These are phyloP conservation scores for Lentinula sp. DNA, from an alignment of 768 basidiomycete species.

Conservation along the genomic window DNA sequence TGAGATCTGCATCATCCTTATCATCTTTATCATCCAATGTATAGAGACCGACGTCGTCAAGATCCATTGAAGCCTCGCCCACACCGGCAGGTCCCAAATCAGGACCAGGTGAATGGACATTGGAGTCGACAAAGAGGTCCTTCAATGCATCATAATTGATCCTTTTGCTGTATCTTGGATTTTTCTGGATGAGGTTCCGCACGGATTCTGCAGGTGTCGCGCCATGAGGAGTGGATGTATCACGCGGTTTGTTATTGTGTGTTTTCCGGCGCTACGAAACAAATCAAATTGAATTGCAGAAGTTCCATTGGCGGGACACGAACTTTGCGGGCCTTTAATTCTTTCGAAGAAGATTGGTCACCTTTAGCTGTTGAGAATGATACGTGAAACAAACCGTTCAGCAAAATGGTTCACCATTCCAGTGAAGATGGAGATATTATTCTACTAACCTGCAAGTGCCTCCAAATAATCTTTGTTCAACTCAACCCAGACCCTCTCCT, in stretches of 20 bases:
- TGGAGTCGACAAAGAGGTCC: conserved; percentile 58
- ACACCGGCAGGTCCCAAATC: background rate
- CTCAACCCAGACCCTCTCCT: conserved; percentile 92
- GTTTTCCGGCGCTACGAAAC: conserved; percentile 59
- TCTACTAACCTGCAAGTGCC: conserved; percentile 63
- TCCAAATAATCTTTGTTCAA: conserved; percentile 88
- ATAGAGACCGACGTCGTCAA: conserved; percentile 8
- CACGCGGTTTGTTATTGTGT: conserved; percentile 54
- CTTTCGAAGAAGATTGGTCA: conserved; percentile 35
- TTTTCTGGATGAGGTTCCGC: conserved; percentile 75
- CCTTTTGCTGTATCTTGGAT: conserved; percentile 81
- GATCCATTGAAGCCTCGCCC: background rate
- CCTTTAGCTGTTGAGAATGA: conserved; percentile 53
- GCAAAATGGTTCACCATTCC: conserved; percentile 24
- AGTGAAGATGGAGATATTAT: background rate
- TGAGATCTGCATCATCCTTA: conserved; percentile 36
- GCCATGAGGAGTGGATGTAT: conserved; percentile 65
- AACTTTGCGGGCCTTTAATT: conserved; percentile 72
- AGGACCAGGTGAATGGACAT: background rate
- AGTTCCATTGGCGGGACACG: conserved; percentile 36
- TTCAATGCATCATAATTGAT: conserved; percentile 93
- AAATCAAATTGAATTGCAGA: conserved; percentile 15
- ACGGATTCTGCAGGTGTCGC: conserved; percentile 74
- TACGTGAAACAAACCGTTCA: conserved; percentile 28
- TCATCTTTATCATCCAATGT: conserved; percentile 30